A percentile compares a stretch with the other conserved stretches of the same genome.
phyloP scores from a whole-genome alignment of 1,139 yeast genomes.

The Suhomyces kunorum region DNA sequence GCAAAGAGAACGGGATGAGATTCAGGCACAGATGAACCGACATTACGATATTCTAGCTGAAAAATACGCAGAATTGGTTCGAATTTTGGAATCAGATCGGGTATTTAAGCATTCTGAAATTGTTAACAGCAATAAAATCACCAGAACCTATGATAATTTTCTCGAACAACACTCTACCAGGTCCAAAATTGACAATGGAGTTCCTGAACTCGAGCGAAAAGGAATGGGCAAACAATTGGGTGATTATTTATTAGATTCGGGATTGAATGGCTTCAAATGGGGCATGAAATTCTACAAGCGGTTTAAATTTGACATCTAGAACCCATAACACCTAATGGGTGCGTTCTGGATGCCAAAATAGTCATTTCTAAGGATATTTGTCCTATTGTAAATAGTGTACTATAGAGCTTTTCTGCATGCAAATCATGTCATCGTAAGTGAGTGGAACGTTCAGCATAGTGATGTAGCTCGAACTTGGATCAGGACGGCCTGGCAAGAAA shows the following conservation, averaged over 20 bases:
- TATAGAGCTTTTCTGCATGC: conserved; percentile 6
- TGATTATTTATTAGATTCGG: conserved; percentile 31
- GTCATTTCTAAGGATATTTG: neutral
- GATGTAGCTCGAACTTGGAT: neutral
- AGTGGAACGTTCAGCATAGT: neutral
- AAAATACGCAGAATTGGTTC: conserved; percentile 21
- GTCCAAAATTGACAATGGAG: conserved; percentile 16
- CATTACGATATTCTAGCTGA: conserved; percentile 25
- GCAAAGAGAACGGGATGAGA: conserved; percentile 18
- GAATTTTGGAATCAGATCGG: conserved; percentile 19
- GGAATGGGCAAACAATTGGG: conserved; percentile 36
- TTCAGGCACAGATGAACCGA: conserved; percentile 29
- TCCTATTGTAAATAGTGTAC: conserved; percentile 6
- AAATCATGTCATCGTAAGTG: conserved; percentile 6
- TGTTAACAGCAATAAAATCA: conserved; percentile 20
- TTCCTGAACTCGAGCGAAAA: conserved; percentile 28
- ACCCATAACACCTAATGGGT: neutral
- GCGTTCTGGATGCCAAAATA: neutral
- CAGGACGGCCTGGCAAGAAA: too few species aligned
- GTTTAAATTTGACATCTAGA: conserved; percentile 20
- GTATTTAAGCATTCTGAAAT: conserved; percentile 42
- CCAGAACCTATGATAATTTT: neutral
- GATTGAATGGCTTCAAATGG: conserved; percentile 27
- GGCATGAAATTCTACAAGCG: conserved; percentile 34
- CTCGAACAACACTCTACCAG: neutral